Conservation (phyloP, 441 rosid species). For the Viola pubescens region DNA sequence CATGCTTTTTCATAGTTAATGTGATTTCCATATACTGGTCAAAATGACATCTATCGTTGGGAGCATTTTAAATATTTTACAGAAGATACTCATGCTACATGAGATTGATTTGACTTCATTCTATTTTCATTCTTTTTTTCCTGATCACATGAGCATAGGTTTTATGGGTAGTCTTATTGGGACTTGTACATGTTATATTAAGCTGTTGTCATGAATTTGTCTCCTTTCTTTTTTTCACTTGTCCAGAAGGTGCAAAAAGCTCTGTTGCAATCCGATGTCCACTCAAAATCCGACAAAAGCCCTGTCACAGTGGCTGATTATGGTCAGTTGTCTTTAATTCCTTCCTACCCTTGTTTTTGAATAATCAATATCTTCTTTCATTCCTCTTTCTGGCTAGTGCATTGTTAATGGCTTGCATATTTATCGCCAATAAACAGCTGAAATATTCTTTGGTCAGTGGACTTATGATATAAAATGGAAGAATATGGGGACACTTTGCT, state of each 20-base stretch:
- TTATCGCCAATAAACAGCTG: no score
- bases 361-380: no score
- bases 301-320: constrained; percentile 98
- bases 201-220: constrained; percentile 13
- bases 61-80: no score
- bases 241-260: constrained; percentile 67
- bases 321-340: constrained; percentile 37
- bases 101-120: not conserved
- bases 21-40: not conserved
- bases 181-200: not conserved
- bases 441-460: no score
- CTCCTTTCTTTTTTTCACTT: not conserved
- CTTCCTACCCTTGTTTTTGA: constrained; percentile 1
- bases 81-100: no score
- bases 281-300: constrained; percentile 68
- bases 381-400: no score
- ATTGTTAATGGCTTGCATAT: no score
- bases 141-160: not conserved
- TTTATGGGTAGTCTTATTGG: not conserved
- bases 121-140: not conserved
- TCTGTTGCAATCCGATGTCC: constrained; percentile 73
- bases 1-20: not conserved
- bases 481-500: no score
- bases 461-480: no score
- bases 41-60: not conserved